These are phyloP conservation scores for Bipolaris cookei DNA, from an alignment of 2,329 filamentous ascomycete genomes.

Conservation along the genomic window DNA sequence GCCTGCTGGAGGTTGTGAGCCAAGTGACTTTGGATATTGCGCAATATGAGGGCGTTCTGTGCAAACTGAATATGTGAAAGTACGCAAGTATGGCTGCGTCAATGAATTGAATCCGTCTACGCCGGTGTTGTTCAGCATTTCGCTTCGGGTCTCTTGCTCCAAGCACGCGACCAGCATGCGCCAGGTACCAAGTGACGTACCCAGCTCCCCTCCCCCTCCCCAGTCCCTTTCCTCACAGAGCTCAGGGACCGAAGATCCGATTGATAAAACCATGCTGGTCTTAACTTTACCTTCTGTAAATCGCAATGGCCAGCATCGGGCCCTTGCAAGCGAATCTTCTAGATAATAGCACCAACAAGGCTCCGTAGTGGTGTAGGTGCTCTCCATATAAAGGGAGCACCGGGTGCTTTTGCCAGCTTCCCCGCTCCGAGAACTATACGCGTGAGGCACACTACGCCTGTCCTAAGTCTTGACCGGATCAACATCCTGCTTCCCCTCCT, in stretches of 20 bases:
- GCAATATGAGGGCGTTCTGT: too few relatives aligned
- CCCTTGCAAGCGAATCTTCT: slow-evolving; percentile 15
- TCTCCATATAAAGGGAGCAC: slow-evolving; percentile 17
- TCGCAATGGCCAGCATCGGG: slow-evolving; percentile 9
- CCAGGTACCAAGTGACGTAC: slow-evolving; percentile 26
- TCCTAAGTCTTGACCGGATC: slow-evolving; percentile 18
- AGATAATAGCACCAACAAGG: slow-evolving; percentile 15
- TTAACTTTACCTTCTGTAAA: neutral
- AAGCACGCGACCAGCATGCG: slow-evolving; percentile 16
- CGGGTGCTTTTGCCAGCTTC: slow-evolving; percentile 19
- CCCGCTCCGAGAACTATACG: slow-evolving; percentile 24
- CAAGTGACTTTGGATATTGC: neutral
- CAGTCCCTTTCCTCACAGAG: slow-evolving; percentile 6
- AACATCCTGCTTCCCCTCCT: slow-evolving; percentile 15
- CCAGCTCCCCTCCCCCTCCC: slow-evolving; percentile 4
- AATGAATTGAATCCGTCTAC: neutral
- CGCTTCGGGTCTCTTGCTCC: neutral
- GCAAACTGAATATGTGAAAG: neutral
- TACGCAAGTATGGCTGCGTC: neutral
- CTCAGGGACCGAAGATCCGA: slow-evolving; percentile 16
- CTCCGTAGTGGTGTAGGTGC: slow-evolving; percentile 1
- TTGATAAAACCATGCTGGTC: slow-evolving; percentile 3
- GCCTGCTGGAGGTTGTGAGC: neutral
- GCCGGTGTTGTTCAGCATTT: neutral
- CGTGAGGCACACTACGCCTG: slow-evolving; percentile 19